Conservation (phyloP, 768 basidiomycete genomes). For the Macrolepiota dolichaula region DNA sequence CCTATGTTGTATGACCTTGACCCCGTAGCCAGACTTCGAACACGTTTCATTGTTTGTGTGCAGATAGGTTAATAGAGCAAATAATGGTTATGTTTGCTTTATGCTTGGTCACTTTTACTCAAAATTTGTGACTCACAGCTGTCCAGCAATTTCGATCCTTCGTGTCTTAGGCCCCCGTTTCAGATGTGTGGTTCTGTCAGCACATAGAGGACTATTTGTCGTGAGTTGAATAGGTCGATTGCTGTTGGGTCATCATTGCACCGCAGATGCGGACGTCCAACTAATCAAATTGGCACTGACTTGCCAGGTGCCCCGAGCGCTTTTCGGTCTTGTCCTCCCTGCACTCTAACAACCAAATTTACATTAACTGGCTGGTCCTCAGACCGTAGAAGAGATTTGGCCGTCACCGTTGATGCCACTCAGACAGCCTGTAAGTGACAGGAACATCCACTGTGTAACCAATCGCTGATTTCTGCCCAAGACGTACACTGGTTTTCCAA, state of each 20-base stretch:
- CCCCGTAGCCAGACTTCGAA: not conserved
- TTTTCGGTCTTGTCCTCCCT: not conserved
- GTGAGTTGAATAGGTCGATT: not conserved
- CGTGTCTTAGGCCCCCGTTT: not conserved
- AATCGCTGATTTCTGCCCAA: not conserved
- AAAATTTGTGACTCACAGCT: conserved; percentile 6
- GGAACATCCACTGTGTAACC: not conserved
- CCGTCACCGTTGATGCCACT: not conserved
- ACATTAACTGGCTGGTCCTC: not conserved
- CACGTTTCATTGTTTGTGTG: conserved; percentile 13
- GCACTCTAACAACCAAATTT: not conserved
- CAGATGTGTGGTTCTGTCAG: not conserved
- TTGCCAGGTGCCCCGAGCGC: conserved; percentile 4
- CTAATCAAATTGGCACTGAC: conserved; percentile 6
- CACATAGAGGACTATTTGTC: not conserved
- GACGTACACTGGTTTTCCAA: not conserved
- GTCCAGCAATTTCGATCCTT: not conserved
- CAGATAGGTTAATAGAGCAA: conserved; percentile 3
- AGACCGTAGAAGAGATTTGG: not conserved
- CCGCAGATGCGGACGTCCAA: conserved; percentile 1
- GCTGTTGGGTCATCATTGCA: conserved; percentile 6
- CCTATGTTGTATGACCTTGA: not conserved
- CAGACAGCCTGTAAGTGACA: not conserved
- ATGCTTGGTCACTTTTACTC: not conserved
- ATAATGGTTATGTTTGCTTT: conserved; percentile 13